These are phyloP conservation scores for Alliaria petiolata DNA, from an alignment of 345 rosid species.

Conservation along the genomic window DNA sequence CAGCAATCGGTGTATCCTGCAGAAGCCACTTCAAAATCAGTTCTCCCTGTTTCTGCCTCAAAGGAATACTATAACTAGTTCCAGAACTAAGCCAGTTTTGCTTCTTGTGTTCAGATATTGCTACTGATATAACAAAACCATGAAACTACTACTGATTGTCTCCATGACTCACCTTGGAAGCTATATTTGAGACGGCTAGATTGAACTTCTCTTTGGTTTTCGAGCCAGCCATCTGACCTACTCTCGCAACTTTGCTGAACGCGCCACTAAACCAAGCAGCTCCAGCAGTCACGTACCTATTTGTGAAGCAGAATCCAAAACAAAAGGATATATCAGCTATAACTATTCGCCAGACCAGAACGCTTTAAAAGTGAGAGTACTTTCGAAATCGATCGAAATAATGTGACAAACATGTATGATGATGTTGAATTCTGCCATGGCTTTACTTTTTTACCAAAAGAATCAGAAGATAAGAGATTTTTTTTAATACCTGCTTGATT, in stretches of 20 bases:
- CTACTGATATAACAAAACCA: not conserved
- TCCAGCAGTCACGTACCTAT: slow-evolving; percentile 79
- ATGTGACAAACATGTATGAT: not conserved
- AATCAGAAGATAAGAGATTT: not conserved
- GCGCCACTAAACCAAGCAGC: slow-evolving; percentile 94
- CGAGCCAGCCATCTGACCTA: slow-evolving; percentile 79
- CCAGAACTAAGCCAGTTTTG: not conserved
- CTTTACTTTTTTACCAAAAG: not conserved
- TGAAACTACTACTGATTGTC: not conserved
- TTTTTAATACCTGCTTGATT: slow-evolving; percentile 85
- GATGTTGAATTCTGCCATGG: not conserved
- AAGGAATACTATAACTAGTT: not conserved
- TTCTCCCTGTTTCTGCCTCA: not conserved
- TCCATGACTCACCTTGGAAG: slow-evolving; percentile 58
- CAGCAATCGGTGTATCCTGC: slow-evolving; percentile 86
- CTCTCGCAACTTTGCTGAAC: slow-evolving; percentile 82
- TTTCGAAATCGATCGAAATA: not conserved
- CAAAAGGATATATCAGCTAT: not conserved
- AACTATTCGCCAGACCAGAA: too few species aligned
- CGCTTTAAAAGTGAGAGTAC: too few species aligned
- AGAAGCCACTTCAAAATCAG: not conserved
- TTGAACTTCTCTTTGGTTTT: slow-evolving; percentile 87
- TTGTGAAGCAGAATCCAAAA: slow-evolving; percentile 9
- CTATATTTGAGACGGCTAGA: slow-evolving; percentile 74
- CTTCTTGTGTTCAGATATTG: too few species aligned